A percentile compares a stretch with the other conserved stretches of the same genome.
Evolutionary conservation across 345 rosid genomes (phyloP).

Genomic region (Brassica incana): DNA sequence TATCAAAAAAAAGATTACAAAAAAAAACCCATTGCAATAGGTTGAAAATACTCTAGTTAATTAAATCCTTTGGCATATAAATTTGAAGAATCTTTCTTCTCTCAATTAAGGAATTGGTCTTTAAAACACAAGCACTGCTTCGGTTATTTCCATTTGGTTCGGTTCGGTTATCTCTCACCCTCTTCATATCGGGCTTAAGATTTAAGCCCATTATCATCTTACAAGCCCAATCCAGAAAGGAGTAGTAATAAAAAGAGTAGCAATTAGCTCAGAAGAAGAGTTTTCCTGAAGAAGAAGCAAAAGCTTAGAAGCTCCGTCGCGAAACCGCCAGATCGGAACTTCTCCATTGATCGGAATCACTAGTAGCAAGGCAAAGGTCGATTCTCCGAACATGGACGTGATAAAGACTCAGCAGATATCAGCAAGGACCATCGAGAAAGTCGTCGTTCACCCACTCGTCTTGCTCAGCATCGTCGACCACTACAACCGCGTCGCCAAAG

Average conservation of each 20-base stretch:
- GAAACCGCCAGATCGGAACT: conserved; percentile 7
- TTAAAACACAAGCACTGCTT: background rate
- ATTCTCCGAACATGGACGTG: conserved; percentile 62
- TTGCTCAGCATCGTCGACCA: conserved; percentile 95
- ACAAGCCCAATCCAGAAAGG: background rate
- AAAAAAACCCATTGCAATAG: background rate
- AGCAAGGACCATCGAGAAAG: conserved; percentile 83
- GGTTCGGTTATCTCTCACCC: background rate
- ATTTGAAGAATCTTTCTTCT: background rate
- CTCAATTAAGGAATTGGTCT: background rate
- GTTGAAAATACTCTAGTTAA: background rate
- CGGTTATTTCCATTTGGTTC: background rate
- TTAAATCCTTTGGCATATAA: background rate
- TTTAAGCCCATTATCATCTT: conserved; percentile 7
- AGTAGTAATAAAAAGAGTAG: background rate
- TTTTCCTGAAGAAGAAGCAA: conserved; percentile 44
- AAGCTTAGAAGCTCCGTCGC: conserved; percentile 9
- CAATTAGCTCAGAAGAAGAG: background rate
- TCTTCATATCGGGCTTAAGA: background rate
- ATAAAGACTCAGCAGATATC: conserved; percentile 87
- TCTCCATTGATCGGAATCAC: background rate
- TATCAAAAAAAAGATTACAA: background rate
- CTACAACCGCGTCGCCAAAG: conserved; percentile 90
- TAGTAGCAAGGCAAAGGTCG: background rate
- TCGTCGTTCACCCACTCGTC: conserved; percentile 91